A percentile compares a stretch with the other conserved stretches of the same genome.
Conservation (phyloP, 2,329 filamentous ascomycete genomes). For the Xylariaceae sp. region DNA sequence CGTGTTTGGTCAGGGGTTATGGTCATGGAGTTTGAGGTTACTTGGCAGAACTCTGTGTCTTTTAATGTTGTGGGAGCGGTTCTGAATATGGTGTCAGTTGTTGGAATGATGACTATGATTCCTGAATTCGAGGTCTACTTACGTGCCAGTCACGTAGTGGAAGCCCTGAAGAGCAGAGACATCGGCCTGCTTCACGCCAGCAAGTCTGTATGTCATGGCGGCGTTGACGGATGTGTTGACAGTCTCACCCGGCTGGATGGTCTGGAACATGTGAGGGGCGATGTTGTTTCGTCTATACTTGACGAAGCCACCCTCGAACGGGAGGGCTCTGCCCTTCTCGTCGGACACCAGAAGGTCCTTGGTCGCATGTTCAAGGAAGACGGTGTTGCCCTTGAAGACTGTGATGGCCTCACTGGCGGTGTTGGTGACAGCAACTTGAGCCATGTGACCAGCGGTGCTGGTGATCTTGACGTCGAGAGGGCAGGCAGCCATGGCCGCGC, state of each 20-base stretch:
- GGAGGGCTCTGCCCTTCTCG: conserved; percentile 16
- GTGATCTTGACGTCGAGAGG: conserved; percentile 21
- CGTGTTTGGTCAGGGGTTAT: conserved; percentile 18
- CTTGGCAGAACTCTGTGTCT: conserved; percentile 17
- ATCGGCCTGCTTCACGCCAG: conserved; percentile 13
- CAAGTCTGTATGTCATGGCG: conserved; percentile 18
- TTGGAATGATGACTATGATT: no score
- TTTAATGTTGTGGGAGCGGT: conserved; percentile 16
- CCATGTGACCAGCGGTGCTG: conserved; percentile 12
- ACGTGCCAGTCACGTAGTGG: conserved; percentile 18
- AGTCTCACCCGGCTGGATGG: conserved; percentile 21
- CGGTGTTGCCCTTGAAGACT: conserved; percentile 22
- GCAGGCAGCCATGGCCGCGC: conserved; percentile 22
- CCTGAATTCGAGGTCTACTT: neutral
- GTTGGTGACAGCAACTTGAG: conserved; percentile 21
- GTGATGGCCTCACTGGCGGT: conserved; percentile 19
- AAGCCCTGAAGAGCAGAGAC: conserved; percentile 21
- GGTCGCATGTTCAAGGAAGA: conserved; percentile 19
- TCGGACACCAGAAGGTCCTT: conserved; percentile 20
- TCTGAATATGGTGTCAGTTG: neutral
- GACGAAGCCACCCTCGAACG: conserved; percentile 19
- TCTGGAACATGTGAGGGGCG: conserved; percentile 20
- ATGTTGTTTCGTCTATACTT: conserved; percentile 16
- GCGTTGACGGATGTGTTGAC: conserved; percentile 17
- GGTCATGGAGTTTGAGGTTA: conserved; percentile 15